Evolutionary conservation across 192 early-diverging fungal species (phyloP), one percentile per base, ranked within the genome.

Genomic region (Lobulomyces angularis): DNA sequence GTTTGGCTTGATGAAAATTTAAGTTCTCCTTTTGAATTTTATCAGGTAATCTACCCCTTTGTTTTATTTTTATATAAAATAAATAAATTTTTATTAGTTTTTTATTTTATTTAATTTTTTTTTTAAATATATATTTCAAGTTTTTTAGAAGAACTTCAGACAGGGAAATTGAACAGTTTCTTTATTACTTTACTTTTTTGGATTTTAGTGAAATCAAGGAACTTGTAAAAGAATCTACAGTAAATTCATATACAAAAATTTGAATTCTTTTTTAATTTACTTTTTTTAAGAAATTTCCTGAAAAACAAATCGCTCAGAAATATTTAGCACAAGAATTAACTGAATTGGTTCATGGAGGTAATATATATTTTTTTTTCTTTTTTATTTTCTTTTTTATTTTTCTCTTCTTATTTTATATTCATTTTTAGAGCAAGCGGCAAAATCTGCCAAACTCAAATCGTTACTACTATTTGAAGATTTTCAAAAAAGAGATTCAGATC

Each of bases 121-220:
- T 4, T 43, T 34, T 43, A 8, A n/a, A 17, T 20, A 0, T 31
- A 2, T 41, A 11, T 12, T 26, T 3, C 12, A 50, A 86, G 74
- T 90, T 88, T 53, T 91, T 97, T 55, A 66, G 91, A 27, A 77
- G 81, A 37, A 81, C 86, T 0, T 47, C 82, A 2, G 92, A 97
- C 58, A 48, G 67, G 0, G 86, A 90, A 41, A 80, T 90, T 3
- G 77, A 66, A 43, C 50, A 65, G 37, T 81, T 83, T 42, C 64
- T 97, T 21, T 56, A 58, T 8, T 78, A 81, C 64, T 86, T 97
- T 37, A 93, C 92, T 3, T 66, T 97, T 20, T 37, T 93, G 26
- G 68, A 72, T 0, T 30, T 64, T 23, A 43, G 65, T 5, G 55
- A 69, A 19, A 86, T 97, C 28, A 40, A 62, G 0, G 33, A 58